Percentiles rank a stretch among this genome's conserved stretches.
phyloP scores from a whole-genome alignment of 371 early-diverging fungal genomes.

The Zopfochytrium polystomum region DNA sequence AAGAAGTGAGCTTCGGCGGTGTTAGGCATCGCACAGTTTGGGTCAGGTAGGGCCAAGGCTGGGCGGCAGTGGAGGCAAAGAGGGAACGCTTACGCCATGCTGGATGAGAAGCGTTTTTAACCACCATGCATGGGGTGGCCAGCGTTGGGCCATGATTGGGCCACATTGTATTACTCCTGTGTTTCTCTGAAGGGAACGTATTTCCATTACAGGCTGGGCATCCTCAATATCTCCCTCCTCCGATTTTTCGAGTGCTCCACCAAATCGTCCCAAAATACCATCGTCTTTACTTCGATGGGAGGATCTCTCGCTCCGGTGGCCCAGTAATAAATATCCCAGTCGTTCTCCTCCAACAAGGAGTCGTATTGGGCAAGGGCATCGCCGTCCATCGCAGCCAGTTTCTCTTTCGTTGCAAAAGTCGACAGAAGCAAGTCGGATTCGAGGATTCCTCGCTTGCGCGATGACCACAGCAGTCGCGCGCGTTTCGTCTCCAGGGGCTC shows the following conservation, averaged over 20 bases:
- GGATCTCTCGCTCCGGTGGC: constrained; percentile 5
- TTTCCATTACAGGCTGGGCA: constrained; percentile 41
- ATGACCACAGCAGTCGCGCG: constrained; percentile 80
- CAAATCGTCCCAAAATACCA: constrained; percentile 35
- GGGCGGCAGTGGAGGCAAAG: too few species aligned
- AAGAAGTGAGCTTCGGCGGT: too few species aligned
- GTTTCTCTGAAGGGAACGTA: too few species aligned
- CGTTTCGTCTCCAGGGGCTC: constrained; percentile 67
- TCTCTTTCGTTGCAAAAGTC: constrained; percentile 72
- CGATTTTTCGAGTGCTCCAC: constrained; percentile 51
- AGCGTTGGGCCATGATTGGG: too few species aligned
- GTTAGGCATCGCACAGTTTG: too few species aligned
- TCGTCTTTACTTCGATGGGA: constrained; percentile 22
- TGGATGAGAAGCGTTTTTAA: too few species aligned
- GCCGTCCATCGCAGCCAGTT: constrained; percentile 53
- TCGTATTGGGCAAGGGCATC: constrained; percentile 76
- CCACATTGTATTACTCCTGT: too few species aligned
- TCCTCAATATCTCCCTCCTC: constrained; percentile 41
- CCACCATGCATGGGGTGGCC: too few species aligned
- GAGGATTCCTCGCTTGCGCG: constrained; percentile 92
- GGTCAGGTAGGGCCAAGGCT: too few species aligned
- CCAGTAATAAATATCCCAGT: constrained; percentile 84
- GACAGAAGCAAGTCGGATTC: constrained; percentile 89
- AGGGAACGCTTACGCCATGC: too few species aligned
- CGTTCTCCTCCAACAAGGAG: constrained; percentile 80